Base-by-base conservation (phyloP, 78 protist species). In the Guillardia theta region DNA sequence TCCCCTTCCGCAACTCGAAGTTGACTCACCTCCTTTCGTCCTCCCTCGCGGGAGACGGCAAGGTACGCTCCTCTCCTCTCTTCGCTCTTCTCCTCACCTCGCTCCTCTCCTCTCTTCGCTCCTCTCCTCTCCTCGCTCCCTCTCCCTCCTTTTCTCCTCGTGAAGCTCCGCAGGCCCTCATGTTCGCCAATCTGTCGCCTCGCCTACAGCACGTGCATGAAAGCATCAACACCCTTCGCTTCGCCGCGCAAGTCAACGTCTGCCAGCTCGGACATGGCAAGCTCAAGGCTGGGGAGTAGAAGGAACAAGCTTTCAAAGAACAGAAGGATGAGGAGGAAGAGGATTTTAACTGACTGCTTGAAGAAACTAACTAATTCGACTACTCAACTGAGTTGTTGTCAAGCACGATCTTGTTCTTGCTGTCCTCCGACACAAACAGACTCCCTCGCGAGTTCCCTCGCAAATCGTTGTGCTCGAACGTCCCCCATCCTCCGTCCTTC, bases 181-280 rank as follows among this genome's bases (percentile, higher is more conserved):
- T 78, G 90, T 43, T 78, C 90, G 90, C 90, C 50, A 78, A 78
- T 30, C 41, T 78, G 48, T 78, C 90, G 48, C 90, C 90, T 18
- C 45, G 18, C 33, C 30, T 43, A 46, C 43, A 12, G 53, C 90
- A 78, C 90, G 53, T 78, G 90, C 50, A 37, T 10, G 90, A 78
- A 50, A 43, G 53, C 50, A 36, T 78, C 90, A 78, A 78, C 90
- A 78, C 90, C 90, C 90, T 78, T 36, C 90, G 90, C 50, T 78
- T 78, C 90, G 90, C 90, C 90, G 10, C 90, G 30, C n/a, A 78
- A 22, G 90, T 78, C 90, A 78, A 78, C 48, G 5, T 10, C 50
- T 37, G 45, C 48, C 50, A 78, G 53, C 90, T 78, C 83, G 83
- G 83, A 22, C n/a, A 36, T 18, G 83, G 83, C 41, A 4, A 24